Base-by-base conservation (phyloP, 2,329 filamentous ascomycete species). In the Knoxdaviesia capensis region DNA sequence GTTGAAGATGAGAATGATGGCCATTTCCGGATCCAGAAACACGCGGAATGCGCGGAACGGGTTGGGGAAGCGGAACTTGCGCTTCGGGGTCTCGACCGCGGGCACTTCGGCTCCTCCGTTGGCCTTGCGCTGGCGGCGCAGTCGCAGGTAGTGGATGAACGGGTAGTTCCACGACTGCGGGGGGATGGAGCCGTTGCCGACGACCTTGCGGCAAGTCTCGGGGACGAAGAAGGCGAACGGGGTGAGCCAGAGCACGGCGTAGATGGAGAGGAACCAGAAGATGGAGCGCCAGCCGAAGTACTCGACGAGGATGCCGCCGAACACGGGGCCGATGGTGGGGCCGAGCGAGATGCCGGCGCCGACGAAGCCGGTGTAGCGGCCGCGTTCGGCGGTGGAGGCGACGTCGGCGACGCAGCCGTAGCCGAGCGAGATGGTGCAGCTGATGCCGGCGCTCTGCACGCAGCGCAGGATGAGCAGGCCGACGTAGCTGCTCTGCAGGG, bases 391-490 rank as follows among this genome's bases (percentile, higher is more conserved):
- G 2, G 68, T 68, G 0, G 74, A 77, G 7, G 70, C 62, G 6
- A 79, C 60, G 51, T 84, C 79, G 0, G 71, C 71, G 1, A 82
- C 65, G 1, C 81, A 68, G 0, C 68, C 77, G 31, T 56, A 57
- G 31, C 59, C 60, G 3, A 83, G 58, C 0, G 76, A 68, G 5
- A 80, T 61, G 0, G 74, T 78, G 2, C 68, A 68, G 43, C 66
- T 71, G 36, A 65, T 73, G 0, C 75, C 73, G 0, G 67, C 63
- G 5, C 66, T 71, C 49, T 78, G 74, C 3, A 77, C 50, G 48
- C 65, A 68, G 4, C 74, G 59, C 5, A 77, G 54, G 1, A 69
- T 58, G 5, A 78, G 48, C 3, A 78, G 54, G 0, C 68, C 59
- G 0, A 56, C 54, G 45, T 69, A 73, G 46, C 51, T 65, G 5